Percentiles rank a stretch among this genome's conserved stretches.
phyloP scores from a whole-genome alignment of 140 eudicot species.

The Flaveria floridana region DNA sequence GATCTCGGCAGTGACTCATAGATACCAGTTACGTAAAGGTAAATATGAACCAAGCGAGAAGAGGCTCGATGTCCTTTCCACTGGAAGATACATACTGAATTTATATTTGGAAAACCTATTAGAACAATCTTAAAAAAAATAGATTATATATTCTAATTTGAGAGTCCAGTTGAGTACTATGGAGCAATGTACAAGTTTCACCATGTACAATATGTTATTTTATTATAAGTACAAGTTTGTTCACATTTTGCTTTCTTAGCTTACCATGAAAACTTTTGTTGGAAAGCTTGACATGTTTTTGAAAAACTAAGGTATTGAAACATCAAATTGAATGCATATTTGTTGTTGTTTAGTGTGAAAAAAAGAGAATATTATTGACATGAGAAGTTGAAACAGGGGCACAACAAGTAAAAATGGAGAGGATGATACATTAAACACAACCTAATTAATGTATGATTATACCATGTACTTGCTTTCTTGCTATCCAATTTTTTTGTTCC shows the following conservation, averaged over 20 bases:
- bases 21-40: conserved; percentile 94
- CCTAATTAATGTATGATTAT: not conserved
- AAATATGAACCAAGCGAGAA: conserved; percentile 92
- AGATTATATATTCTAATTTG: not conserved
- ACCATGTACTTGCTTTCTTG: not conserved
- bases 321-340: no score
- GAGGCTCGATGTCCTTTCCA: conserved; percentile 86
- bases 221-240: conserved; percentile 8
- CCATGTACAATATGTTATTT: conserved; percentile 12
- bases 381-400: no score
- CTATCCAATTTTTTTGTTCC: not conserved
- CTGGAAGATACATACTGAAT: conserved; percentile 89
- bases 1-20: conserved; percentile 86
- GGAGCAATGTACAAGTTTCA: conserved; percentile 23
- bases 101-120: conserved; percentile 73
- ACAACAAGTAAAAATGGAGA: no score
- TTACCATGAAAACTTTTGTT: not conserved
- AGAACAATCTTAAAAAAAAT: conserved; percentile 51
- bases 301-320: not conserved
- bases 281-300: not conserved
- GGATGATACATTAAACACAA: no score
- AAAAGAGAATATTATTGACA: no score
- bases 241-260: conserved; percentile 11
- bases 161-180: conserved; percentile 11
- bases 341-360: no score